phyloP scores from a whole-genome alignment of 1,139 yeast genomes.

The Debaryomyces nepalensis region DNA sequence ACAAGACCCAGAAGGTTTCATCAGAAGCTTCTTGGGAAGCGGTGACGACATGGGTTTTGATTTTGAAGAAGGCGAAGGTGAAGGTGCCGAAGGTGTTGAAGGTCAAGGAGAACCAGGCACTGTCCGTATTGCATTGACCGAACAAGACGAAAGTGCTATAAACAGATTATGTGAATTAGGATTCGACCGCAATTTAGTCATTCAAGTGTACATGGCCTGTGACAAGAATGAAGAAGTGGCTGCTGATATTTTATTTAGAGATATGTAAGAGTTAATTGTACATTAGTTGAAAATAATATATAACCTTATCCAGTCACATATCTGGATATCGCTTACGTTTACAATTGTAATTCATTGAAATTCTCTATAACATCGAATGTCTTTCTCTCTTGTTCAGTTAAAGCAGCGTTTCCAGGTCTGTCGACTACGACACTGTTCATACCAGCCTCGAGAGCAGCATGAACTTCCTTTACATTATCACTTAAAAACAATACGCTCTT shows the following conservation, averaged over 20 bases:
- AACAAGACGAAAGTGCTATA: conserved; percentile 87
- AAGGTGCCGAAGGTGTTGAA: conserved; percentile 36
- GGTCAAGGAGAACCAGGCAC: conserved; percentile 46
- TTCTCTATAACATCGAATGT: conserved; percentile 26
- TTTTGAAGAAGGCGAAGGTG: conserved; percentile 43
- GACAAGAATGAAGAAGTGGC: conserved; percentile 97
- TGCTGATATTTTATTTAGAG: conserved; percentile 83
- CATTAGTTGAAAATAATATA: conserved; percentile 15
- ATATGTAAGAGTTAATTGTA: conserved; percentile 33
- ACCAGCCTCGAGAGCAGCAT: conserved; percentile 75
- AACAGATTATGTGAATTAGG: conserved; percentile 89
- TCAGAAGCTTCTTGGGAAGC: conserved; percentile 68
- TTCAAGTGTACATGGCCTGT: conserved; percentile 96
- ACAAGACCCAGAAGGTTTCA: conserved; percentile 84
- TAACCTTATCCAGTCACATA: background rate
- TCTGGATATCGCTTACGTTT: conserved; percentile 1
- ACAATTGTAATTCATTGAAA: conserved; percentile 21
- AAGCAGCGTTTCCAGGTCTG: conserved; percentile 76
- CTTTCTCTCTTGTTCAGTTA: conserved; percentile 37
- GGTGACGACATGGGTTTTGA: conserved; percentile 54
- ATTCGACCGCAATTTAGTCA: conserved; percentile 82
- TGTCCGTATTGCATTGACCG: conserved; percentile 65
- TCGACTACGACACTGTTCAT: conserved; percentile 61
- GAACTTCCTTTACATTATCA: conserved; percentile 70
- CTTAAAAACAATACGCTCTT: conserved; percentile 65